Evolutionary conservation across 257 asterid genomes (phyloP).

Genomic region (Solanum okadae): DNA sequence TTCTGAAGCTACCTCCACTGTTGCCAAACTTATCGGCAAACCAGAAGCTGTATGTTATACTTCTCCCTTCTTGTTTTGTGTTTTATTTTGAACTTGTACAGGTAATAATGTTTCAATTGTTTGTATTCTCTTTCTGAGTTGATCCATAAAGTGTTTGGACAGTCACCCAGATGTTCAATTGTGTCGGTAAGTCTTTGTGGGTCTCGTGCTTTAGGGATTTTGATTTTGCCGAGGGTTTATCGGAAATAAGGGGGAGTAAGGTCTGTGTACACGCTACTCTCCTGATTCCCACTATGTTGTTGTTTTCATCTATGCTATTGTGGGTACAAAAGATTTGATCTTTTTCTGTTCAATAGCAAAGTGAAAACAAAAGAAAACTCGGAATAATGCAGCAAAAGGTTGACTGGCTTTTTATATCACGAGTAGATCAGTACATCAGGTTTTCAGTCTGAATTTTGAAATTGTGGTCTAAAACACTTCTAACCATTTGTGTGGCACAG

Average conservation of each 20-base stretch:
- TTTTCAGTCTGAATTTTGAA: neutral
- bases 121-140: neutral
- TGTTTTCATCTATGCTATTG: neutral
- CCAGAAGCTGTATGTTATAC: conserved; percentile 63
- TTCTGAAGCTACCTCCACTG: conserved; percentile 79
- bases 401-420: neutral
- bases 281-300: neutral
- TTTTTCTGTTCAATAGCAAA: neutral
- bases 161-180: neutral
- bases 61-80: neutral
- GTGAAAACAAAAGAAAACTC: neutral
- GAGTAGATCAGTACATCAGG: neutral
- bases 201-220: neutral
- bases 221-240: neutral
- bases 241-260: neutral
- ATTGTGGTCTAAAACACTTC: neutral
- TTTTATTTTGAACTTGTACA: neutral
- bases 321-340: neutral
- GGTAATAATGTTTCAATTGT: neutral
- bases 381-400: neutral
- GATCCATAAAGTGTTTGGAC: neutral
- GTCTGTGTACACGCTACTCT: neutral
- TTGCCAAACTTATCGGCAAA: conserved; percentile 84
- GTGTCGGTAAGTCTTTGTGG: neutral
- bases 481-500: neutral